phyloP scores from a whole-genome alignment of 1,284 basidiomycete genomes.

The Cutaneotrichosporon mucoides region DNA sequence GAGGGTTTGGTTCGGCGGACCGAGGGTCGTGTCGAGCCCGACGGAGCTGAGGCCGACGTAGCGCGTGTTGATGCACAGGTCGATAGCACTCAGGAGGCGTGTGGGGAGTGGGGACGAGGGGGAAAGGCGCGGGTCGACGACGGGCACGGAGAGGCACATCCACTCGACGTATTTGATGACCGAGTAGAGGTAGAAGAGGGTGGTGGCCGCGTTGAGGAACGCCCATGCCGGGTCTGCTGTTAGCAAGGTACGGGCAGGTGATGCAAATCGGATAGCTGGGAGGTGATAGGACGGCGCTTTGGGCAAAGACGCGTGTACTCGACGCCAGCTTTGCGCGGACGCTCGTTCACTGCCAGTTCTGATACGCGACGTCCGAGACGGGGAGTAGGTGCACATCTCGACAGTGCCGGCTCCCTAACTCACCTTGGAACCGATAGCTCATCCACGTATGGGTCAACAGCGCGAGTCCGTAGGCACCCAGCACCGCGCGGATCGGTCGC shows the following conservation, averaged over 20 bases:
- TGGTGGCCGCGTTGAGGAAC: neutral
- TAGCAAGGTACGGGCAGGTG: neutral
- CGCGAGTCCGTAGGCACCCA: neutral
- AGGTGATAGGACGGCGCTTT: too few relatives aligned
- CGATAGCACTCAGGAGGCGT: conserved; percentile 24
- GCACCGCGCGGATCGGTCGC: neutral
- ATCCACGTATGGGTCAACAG: neutral
- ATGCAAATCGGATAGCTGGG: too few relatives aligned
- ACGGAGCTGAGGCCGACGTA: conserved; percentile 31
- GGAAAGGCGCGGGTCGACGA: neutral
- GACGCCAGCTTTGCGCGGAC: too few relatives aligned
- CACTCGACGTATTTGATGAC: neutral
- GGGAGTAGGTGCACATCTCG: too few relatives aligned
- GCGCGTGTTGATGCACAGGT: conserved; percentile 30
- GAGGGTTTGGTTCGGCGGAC: neutral
- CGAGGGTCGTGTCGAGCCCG: conserved; percentile 13
- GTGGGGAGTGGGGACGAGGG: neutral
- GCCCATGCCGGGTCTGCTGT: neutral
- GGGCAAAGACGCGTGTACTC: too few relatives aligned
- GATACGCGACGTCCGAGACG: too few relatives aligned
- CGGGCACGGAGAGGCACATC: neutral
- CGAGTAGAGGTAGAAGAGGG: neutral
- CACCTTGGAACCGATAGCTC: neutral
- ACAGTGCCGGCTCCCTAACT: neutral
- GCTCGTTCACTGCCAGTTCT: too few relatives aligned